These are phyloP conservation scores for Tinospora cordifolia DNA, from an alignment of 164 flowering plant species.

Conservation along the genomic window DNA sequence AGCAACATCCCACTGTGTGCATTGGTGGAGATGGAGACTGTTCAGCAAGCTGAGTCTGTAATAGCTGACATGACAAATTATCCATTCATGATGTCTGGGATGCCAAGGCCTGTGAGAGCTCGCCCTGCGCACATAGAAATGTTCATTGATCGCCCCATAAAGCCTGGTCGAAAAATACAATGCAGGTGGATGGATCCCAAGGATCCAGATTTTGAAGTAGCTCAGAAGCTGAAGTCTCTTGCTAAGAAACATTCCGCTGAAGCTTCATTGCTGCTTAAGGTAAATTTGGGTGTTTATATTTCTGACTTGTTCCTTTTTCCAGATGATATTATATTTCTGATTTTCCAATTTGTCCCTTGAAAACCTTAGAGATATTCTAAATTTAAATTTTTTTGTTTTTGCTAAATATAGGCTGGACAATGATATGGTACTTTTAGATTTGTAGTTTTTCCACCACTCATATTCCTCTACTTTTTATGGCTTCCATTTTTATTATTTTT, in stretches of 20 bases:
- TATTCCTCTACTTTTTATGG: neutral
- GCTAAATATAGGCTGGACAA: too few species aligned
- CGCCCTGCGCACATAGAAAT: constrained; percentile 43
- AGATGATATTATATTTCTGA: neutral
- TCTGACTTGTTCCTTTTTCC: neutral
- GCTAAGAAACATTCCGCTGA: constrained; percentile 42
- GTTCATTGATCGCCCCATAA: constrained; percentile 60
- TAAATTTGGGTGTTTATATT: constrained; percentile 13
- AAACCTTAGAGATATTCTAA: too few species aligned
- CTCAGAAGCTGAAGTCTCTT: constrained; percentile 41
- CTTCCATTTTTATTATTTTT: too few species aligned
- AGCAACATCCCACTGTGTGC: constrained; percentile 34
- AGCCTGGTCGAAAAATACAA: constrained; percentile 41
- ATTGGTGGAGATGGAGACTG: constrained; percentile 62
- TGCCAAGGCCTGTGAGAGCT: constrained; percentile 83
- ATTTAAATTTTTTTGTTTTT: too few species aligned
- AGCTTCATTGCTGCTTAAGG: constrained; percentile 43
- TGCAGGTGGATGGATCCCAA: constrained; percentile 52
- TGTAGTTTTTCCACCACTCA: too few species aligned
- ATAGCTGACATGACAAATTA: constrained; percentile 16
- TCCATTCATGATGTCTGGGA: constrained; percentile 77
- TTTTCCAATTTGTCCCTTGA: neutral
- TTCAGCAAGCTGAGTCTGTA: constrained; percentile 33
- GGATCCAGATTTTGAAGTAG: constrained; percentile 56
- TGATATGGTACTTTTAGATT: too few species aligned